Evolutionary conservation across 108 stramenopile species (phyloP).

Genomic region (Pseudonitzschia multistriata): DNA sequence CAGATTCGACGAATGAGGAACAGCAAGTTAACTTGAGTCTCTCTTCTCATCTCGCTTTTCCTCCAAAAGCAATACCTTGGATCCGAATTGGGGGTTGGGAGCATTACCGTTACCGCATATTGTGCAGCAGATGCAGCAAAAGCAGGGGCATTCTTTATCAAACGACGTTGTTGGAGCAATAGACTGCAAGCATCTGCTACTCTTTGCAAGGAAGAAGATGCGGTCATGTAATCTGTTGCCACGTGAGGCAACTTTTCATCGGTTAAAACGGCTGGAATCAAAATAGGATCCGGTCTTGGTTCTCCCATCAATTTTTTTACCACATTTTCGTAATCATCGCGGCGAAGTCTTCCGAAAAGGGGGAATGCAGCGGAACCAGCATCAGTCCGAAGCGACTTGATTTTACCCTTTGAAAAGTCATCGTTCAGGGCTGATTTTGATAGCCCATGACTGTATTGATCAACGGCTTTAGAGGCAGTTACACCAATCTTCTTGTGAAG

Average conservation of each 20-base stretch:
- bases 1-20: slow-evolving; percentile 87
- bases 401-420: slow-evolving; percentile 68
- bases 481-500: slow-evolving; percentile 71
- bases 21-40: slow-evolving; percentile 84
- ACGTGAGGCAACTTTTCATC: slow-evolving; percentile 86
- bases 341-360: slow-evolving; percentile 89
- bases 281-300: slow-evolving; percentile 86
- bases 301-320: slow-evolving; percentile 88
- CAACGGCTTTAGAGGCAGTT: slow-evolving; percentile 75
- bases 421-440: slow-evolving; percentile 50
- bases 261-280: slow-evolving; percentile 94
- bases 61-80: slow-evolving; percentile 94
- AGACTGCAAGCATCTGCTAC: slow-evolving; percentile 93
- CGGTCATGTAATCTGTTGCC: slow-evolving; percentile 82
- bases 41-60: slow-evolving; percentile 85
- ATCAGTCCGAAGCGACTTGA: slow-evolving; percentile 60
- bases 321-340: slow-evolving; percentile 91
- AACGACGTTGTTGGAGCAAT: slow-evolving; percentile 89
- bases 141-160: slow-evolving; percentile 95
- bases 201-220: slow-evolving; percentile 86
- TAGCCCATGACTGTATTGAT: slow-evolving; percentile 73
- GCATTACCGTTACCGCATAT: slow-evolving; percentile 89
- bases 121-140: slow-evolving; percentile 94
- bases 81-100: slow-evolving; percentile 92
- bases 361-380: slow-evolving; percentile 85